phyloP scores from a whole-genome alignment of 352 stramenopile genomes.

The Phytopythium oedochilum region DNA sequence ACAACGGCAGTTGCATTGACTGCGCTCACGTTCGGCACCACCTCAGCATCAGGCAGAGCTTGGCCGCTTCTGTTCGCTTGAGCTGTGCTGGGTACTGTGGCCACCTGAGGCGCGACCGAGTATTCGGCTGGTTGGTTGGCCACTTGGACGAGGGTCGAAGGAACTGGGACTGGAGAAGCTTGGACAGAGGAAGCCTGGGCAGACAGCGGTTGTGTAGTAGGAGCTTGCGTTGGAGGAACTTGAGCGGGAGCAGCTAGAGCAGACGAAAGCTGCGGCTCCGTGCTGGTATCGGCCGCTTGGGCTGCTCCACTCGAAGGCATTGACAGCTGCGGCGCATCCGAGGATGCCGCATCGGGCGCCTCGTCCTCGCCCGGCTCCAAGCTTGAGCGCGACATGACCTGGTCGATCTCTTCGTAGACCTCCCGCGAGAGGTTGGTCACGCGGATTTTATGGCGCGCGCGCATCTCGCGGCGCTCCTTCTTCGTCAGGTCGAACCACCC shows the following conservation, averaged over 20 bases:
- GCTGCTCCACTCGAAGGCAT: neutral
- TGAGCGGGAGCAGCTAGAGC: neutral
- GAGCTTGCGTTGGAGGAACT: too few species aligned
- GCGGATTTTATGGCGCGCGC: slow-evolving; percentile 31
- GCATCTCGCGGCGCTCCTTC: slow-evolving; percentile 35
- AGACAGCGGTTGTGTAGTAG: too few species aligned
- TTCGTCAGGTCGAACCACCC: slow-evolving; percentile 61
- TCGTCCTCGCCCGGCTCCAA: slow-evolving; percentile 3
- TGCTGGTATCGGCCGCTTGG: neutral
- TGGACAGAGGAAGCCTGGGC: too few species aligned
- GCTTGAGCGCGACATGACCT: slow-evolving; percentile 32
- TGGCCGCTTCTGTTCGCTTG: neutral
- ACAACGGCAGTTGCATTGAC: too few species aligned
- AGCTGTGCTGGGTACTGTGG: neutral
- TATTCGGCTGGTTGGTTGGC: neutral
- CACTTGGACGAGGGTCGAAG: neutral
- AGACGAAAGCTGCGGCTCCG: neutral
- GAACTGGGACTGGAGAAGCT: too few species aligned
- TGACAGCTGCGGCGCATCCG: neutral
- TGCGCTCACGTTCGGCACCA: too few species aligned
- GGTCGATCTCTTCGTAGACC: slow-evolving; percentile 36
- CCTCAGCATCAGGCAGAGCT: too few species aligned
- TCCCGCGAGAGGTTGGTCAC: slow-evolving; percentile 33
- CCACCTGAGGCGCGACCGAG: neutral
- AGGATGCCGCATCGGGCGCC: neutral